A percentile compares a stretch with the other conserved stretches of the same genome.
Conservation (phyloP, 495 filamentous ascomycete species). For the Penicillium verhagenii region DNA sequence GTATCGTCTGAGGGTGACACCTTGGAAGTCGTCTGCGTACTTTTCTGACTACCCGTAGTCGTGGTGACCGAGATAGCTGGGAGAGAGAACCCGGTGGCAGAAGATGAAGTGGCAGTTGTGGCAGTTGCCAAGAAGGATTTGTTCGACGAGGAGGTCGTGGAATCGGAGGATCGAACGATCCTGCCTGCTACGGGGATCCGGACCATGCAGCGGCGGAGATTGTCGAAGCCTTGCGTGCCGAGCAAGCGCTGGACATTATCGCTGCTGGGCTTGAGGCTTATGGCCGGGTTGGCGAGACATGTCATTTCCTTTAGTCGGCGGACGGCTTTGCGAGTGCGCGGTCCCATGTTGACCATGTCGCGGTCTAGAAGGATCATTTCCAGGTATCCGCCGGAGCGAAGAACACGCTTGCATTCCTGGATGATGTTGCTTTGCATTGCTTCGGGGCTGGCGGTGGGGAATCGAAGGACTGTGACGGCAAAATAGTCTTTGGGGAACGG, state of each 20-base stretch:
- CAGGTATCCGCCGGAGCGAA: constrained; percentile 86
- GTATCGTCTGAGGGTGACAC: constrained; percentile 41
- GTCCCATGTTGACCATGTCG: constrained; percentile 85
- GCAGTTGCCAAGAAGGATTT: constrained; percentile 22
- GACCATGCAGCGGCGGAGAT: constrained; percentile 82
- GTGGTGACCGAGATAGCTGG: constrained; percentile 26
- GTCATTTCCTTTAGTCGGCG: constrained; percentile 75
- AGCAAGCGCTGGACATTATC: constrained; percentile 77
- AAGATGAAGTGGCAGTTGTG: too few relatives aligned
- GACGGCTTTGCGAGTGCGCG: constrained; percentile 69
- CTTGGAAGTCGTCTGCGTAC: constrained; percentile 22
- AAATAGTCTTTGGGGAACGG: constrained; percentile 90
- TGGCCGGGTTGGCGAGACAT: constrained; percentile 57
- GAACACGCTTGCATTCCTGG: constrained; percentile 84
- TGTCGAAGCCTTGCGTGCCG: constrained; percentile 75
- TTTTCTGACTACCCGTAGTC: constrained; percentile 21
- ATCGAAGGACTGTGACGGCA: constrained; percentile 80
- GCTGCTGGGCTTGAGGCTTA: constrained; percentile 69
- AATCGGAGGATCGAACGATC: constrained; percentile 46
- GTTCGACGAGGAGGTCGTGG: constrained; percentile 35
- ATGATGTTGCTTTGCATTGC: constrained; percentile 74
- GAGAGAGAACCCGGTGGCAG: constrained; percentile 30
- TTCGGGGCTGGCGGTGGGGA: constrained; percentile 75
- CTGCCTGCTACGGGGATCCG: constrained; percentile 83
- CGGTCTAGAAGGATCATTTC: constrained; percentile 84